A percentile compares a stretch with the other conserved stretches of the same genome.
Evolutionary conservation across 148 eudicot genomes (phyloP).

Genomic region (Rhododendron ferrugineum): DNA sequence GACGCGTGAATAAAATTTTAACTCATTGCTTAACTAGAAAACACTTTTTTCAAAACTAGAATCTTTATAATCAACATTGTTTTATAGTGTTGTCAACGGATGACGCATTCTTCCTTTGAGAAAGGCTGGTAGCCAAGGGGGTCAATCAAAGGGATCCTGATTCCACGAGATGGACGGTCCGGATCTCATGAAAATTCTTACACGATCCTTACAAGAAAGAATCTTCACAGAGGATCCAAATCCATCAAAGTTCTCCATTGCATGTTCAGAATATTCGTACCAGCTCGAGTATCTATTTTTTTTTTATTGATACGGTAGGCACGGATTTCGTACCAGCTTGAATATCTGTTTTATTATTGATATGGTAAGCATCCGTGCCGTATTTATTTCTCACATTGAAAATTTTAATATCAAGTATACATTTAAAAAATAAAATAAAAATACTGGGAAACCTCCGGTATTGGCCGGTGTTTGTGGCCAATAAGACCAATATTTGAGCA

Average conservation of each 20-base stretch:
- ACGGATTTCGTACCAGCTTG: too few relatives aligned
- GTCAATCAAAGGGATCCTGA: background rate
- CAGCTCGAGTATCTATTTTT: background rate
- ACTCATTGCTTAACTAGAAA: background rate
- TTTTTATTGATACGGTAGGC: too few relatives aligned
- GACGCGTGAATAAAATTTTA: background rate
- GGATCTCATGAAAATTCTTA: too few relatives aligned
- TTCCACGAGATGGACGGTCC: too few relatives aligned
- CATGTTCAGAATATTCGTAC: background rate
- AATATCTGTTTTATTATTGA: too few relatives aligned
- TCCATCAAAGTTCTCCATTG: background rate
- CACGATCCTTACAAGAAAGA: too few relatives aligned
- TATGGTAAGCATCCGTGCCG: background rate
- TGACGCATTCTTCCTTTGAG: background rate
- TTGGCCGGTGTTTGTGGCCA: background rate
- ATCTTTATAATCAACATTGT: background rate
- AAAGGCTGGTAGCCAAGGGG: background rate
- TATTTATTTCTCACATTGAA: background rate
- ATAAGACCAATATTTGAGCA: background rate
- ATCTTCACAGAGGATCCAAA: too few relatives aligned
- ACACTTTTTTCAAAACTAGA: background rate
- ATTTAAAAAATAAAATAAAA: background rate
- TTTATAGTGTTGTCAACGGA: background rate
- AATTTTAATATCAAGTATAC: background rate
- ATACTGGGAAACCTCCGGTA: background rate